phyloP scores from a whole-genome alignment of 768 basidiomycete genomes.

The Kwoniella pini region DNA sequence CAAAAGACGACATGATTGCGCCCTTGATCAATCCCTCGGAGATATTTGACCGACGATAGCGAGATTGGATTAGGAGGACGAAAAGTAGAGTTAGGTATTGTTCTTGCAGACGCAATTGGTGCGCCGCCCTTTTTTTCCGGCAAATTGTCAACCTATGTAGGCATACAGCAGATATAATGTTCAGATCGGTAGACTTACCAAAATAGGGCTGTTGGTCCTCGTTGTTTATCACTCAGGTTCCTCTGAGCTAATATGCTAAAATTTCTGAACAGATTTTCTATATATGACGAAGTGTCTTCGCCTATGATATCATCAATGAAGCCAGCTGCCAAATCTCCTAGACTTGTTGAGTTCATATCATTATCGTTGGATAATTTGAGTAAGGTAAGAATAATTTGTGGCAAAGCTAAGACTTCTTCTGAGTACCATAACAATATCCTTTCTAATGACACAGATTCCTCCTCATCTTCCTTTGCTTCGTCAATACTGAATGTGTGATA shows the following conservation, averaged over 20 bases:
- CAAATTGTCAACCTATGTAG: constrained; percentile 57
- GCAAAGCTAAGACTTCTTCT: constrained; percentile 71
- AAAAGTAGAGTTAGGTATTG: constrained; percentile 82
- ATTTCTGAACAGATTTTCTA: constrained; percentile 63
- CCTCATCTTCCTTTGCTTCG: constrained; percentile 55
- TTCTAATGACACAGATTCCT: constrained; percentile 56
- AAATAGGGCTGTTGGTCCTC: constrained; percentile 26
- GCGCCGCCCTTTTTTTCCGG: constrained; percentile 58
- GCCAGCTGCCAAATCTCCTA: no score
- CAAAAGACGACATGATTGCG: constrained; percentile 38
- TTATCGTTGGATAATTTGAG: constrained; percentile 66
- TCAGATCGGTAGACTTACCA: constrained; percentile 28
- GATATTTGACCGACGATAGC: constrained; percentile 43
- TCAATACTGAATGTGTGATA: constrained; percentile 67
- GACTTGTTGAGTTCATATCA: constrained; percentile 8
- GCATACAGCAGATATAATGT: not conserved
- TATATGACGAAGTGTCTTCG: constrained; percentile 67
- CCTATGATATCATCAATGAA: constrained; percentile 59
- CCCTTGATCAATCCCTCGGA: constrained; percentile 44
- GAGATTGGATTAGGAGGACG: constrained; percentile 78
- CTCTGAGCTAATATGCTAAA: constrained; percentile 58
- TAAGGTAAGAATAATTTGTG: constrained; percentile 71
- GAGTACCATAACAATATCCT: constrained; percentile 76
- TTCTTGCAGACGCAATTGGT: constrained; percentile 65
- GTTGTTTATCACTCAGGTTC: constrained; percentile 51